Evolutionary conservation across 192 early-diverging fungal species (phyloP), one percentile per base, ranked within the genome.

Genomic region (Backusella luteola): DNA sequence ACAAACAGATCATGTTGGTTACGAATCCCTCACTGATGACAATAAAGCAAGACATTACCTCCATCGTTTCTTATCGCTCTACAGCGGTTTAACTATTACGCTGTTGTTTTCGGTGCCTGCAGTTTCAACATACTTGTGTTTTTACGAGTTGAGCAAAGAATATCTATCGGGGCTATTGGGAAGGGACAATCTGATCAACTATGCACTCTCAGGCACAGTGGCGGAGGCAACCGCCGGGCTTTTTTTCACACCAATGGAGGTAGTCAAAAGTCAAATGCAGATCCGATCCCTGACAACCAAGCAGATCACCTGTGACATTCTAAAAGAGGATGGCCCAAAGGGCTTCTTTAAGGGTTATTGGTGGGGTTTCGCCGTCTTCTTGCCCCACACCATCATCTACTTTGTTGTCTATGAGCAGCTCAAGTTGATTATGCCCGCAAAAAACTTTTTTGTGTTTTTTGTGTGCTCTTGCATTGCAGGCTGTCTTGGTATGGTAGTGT

Each of bases 181-280:
- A 38, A 74, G 66, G 0, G 77, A 87, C 49, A 52, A 83, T 15
- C 80, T 91, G 21, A 15, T 73, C 2, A 91, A 88, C 44, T 90
- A 95, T 81, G 81, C 87, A 9, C 34, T 85, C 6, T 84, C 89
- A 32, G 93, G 87, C 1, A 76, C 80, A 0, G 74, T 78, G 11
- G 93, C 94, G 6, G 94, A 96, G 78, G 77, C 85, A 6, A 59
- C 86, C 0, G 89, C 89, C 2, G 93, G 93, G 2, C 66, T 91
- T 8, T 85, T 94, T 23, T 96, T 92, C 85, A 94, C 93, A 15
- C 94, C 94, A 2, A 96, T 96, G 94, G 94, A 96, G 76, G 90
- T 96, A 0, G 34, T 96, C 34, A 96, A 96, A 69, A 91, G 86
- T 35, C 88, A 87, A 52, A 75, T 93, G 63, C 94, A 96, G 77